Percentiles rank a stretch among this genome's conserved stretches.
Evolutionary conservation across 345 rosid genomes (phyloP).

Genomic region (Chamaenerion angustifolium): DNA sequence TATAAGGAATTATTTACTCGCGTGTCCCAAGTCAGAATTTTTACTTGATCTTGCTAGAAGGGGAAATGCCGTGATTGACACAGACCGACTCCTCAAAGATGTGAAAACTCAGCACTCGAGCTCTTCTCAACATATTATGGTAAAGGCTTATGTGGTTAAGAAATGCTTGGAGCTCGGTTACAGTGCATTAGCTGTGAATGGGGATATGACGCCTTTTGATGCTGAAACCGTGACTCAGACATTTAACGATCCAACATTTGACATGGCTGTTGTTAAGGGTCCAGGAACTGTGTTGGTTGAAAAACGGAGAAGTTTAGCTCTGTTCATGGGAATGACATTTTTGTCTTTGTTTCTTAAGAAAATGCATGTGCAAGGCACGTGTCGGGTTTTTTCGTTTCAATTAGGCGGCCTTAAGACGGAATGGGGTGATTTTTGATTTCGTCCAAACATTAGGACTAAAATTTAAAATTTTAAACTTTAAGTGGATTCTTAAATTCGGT

Average conservation of each 20-base stretch:
- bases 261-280: slow-evolving; percentile 28
- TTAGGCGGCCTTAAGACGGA: too few relatives aligned
- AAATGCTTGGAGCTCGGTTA: slow-evolving; percentile 49
- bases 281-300: slow-evolving; percentile 26
- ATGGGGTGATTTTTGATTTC: too few relatives aligned
- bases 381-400: too few relatives aligned
- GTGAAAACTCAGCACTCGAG: slow-evolving; percentile 18
- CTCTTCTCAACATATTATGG: slow-evolving; percentile 26
- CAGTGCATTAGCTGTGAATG: slow-evolving; percentile 37
- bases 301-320: too few relatives aligned
- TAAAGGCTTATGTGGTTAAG: slow-evolving; percentile 39
- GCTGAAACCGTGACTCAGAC: slow-evolving; percentile 16
- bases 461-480: too few relatives aligned
- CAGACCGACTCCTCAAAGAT: too few relatives aligned
- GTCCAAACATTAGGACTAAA: too few relatives aligned
- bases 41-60: slow-evolving; percentile 73
- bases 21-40: slow-evolving; percentile 45
- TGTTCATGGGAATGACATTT: too few relatives aligned
- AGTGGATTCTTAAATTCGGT: too few relatives aligned
- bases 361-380: too few relatives aligned
- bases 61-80: slow-evolving; percentile 70
- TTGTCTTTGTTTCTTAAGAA: too few relatives aligned
- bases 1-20: slow-evolving; percentile 39
- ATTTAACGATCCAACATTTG: slow-evolving; percentile 18
- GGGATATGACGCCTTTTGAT: slow-evolving; percentile 37